Evolutionary conservation across 2,329 filamentous ascomycete species (phyloP), one percentile per base, ranked within the genome.

Genomic region (Alternaria sp.): DNA sequence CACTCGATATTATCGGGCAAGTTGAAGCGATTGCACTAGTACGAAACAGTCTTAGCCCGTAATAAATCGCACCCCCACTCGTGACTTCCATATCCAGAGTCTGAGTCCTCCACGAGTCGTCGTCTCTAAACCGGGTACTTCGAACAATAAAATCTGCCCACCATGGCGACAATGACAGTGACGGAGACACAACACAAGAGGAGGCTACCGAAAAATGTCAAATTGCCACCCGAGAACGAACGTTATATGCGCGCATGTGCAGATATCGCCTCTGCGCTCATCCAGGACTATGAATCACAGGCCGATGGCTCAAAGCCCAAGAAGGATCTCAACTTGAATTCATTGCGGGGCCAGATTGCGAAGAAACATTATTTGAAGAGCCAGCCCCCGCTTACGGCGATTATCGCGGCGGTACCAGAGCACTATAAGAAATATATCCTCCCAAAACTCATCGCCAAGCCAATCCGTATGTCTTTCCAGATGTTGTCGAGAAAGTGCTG

Each of bases 361-460:
- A 97, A 95, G 82, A 98, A 97, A 82, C 93, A 98, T 82, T 91
- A 89, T 77, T 84, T 99, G 63, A 90, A 89, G 78, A 93, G 89
- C 63, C 92, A 97, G 70, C 95, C 95, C 32, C 93, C 96, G 27
- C 83, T 99, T 66, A 98, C 94, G 9, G 94, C 95, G 62, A 99
- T 99, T 75, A 98, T 99, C 75, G 93, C 95, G 56, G 95, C 95
- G 10, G 94, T 99, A 36, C 96, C 96, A n/a, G 95, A 99, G 78
- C 94, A 98, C 79, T 97, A 98, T 83, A 99, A 98, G 85, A 99
- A 98, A 83, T 98, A 98, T 74, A 97, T 99, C 63, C 82, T 98
- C 64, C 95, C 94, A 20, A 97, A 97, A 81, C 84, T 99, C 64
- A 93, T 99, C 71, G 95, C 96, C 27, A 99, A 99, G 81, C 95